Base-by-base conservation (phyloP, 208 protist genomes). In the Acanthamoeba sp. region DNA sequence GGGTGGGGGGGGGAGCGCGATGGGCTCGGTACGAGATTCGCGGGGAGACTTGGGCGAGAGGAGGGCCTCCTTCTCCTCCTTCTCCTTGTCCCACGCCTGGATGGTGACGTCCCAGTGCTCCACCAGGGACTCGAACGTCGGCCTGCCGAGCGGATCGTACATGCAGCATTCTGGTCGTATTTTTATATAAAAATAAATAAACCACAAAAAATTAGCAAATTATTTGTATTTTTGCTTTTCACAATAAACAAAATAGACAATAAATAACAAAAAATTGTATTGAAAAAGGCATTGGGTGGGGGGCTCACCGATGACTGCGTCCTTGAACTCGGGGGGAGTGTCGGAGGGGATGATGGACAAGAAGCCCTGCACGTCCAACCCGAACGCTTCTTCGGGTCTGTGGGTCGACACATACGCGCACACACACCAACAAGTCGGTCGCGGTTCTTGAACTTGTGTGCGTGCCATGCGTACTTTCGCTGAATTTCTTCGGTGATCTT, bases 401-500 rank as follows among this genome's bases (percentile, higher is more conserved):
- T 34, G 20, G 4, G 48, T 52, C 48, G 48, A 9, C 48, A 52
- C 20, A 20, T 22, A 52, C 16, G 14, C 16, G 48, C n/a, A n/a
- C n/a, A n/a, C n/a, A n/a, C n/a, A n/a, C n/a, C n/a, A n/a, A n/a
- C n/a, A n/a, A n/a, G n/a, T n/a, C n/a, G n/a, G n/a, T n/a, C n/a
- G n/a, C n/a, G n/a, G n/a, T n/a, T n/a, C n/a, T n/a, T n/a, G n/a
- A n/a, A n/a, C n/a, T n/a, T 45, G 29, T 27, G 24, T 12, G 14
- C 10, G 24, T 42, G 16, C 4, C 12, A 32, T 78, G 6, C 73
- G 73, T 52, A 84, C 73, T 84, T 66, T 59, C 84, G 84, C 55
- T 90, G 84, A 9, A 90, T 71, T 45, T 90, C 84, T 42, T 90
- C 20, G 24, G 84, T 71, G 45, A 90, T 90, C 84, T 90, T 93